Evolutionary conservation across 192 early-diverging fungal species (phyloP), one percentile per base, ranked within the genome.

Genomic region (Geranomyces michiganensis): DNA sequence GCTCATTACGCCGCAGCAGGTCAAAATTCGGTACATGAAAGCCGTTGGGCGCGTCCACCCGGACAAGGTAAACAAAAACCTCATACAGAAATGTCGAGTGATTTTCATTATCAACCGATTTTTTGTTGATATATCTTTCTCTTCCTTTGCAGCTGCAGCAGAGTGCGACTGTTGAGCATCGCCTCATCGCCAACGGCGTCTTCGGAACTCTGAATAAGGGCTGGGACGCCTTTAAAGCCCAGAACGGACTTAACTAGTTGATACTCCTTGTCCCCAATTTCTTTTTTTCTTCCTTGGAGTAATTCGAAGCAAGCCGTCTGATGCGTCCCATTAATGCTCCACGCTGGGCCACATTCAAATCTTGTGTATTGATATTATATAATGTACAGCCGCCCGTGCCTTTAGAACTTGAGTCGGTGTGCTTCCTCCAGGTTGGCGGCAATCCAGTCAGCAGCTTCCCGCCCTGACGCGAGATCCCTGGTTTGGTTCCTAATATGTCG

Each of bases 41-140:
- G 94, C 94, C 26, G 95, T 99, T 68, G 86, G 86, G 12, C 93
- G 91, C 58, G 85, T 97, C 33, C 96, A 99, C 81, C 95, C 96
- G 13, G 96, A 99, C 67, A 99, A 97, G 84, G 91, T 84, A 47
- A 51, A 10, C 26, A 14, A 3, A 55, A 14, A 55, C 19, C 51
- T 6, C 19, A 55, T 14, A 3, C 36, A 41, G 10, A 41, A 41
- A 10, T 41, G 5, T 41, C 36, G 36, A 41, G 5, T 41, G 36
- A 41, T 41, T 7, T 41, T 41, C 5, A 41, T 41, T n/a, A 10
- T 41, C 36, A 10, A 10, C 36, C 36, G 36, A 10, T 41, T 10
- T 10, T 10, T 7, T 41, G 36, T n/a, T n/a, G n/a, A n/a, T n/a
- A n/a, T n/a, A n/a, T 47, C 46, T 47, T 62, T 9, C 14, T 51